Base-by-base conservation (phyloP, 768 basidiomycete genomes). In the Pulveroboletus sp. region DNA sequence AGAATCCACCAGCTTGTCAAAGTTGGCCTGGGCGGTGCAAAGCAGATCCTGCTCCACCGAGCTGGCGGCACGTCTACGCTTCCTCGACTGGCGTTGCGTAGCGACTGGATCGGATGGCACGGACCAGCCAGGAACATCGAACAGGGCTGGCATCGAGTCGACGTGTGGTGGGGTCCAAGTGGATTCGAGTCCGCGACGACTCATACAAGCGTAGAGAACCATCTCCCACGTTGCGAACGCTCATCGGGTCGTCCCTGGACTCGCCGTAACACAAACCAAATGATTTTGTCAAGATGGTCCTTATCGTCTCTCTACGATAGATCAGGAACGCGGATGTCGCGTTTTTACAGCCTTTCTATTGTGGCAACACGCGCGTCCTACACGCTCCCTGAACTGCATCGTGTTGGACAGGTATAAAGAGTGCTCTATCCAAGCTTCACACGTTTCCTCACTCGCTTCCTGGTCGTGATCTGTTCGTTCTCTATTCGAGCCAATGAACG, bases 41-140 rank as follows among this genome's bases (percentile, higher is more conserved):
- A 72, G 57, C 9, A 70, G 62, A 9, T 72, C 68, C 44, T 67
- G 69, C 37, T 68, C 61, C 36, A 77, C 73, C 21, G 62, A 61
- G 17, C 60, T 33, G 27, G 45, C 52, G 61, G 82, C 80, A 39
- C 81, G 79, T 55, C 82, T 86, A 61, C 76, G 82, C 15, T 70
- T 67, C 46, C 76, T 77, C 3, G 64, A 52, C 21, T 64, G 63
- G 33, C 51, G 57, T 6, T 67, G 58, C 38, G 71, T 67, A 28
- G 69, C 50, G 39, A 79, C 64, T 6, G 78, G 76, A 0, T 54
- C 65, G 18, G 72, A 63, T 33, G 74, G 66, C 12, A 86, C 68
- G 28, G 78, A 74, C 86, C 86, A 88, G 15, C 86, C 86, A 4
- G 85, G 80, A 17, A 87, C 80, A 38, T 83, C 71, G 65, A 88